Conservation (phyloP, 768 basidiomycete species). For the Lactarius deliciosus region DNA sequence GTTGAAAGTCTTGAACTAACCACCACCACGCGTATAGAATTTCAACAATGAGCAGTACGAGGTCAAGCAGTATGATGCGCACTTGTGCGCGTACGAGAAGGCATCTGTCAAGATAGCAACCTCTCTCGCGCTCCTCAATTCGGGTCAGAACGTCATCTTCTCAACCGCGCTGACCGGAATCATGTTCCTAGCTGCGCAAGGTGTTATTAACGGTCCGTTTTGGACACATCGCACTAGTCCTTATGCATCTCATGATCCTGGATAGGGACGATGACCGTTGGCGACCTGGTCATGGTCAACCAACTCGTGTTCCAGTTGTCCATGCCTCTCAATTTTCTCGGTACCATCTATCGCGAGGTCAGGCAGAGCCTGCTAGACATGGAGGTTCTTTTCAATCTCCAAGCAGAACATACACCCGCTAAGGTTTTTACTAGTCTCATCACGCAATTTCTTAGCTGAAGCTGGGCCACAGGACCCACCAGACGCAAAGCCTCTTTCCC, state of each 20-base stretch:
- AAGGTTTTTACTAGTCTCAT: slow-evolving; percentile 38
- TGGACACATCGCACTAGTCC: neutral
- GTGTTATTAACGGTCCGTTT: slow-evolving; percentile 78
- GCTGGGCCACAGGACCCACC: slow-evolving; percentile 56
- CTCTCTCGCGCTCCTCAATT: slow-evolving; percentile 89
- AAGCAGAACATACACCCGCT: slow-evolving; percentile 72
- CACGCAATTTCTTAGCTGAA: neutral
- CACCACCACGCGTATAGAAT: slow-evolving; percentile 51
- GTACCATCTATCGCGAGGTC: slow-evolving; percentile 95
- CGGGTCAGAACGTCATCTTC: slow-evolving; percentile 96
- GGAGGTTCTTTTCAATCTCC: slow-evolving; percentile 91
- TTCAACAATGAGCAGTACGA: slow-evolving; percentile 98
- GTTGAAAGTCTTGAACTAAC: neutral
- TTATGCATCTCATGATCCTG: slow-evolving; percentile 15
- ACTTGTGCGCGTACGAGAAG: slow-evolving; percentile 84
- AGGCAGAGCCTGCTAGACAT: slow-evolving; percentile 95
- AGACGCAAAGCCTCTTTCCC: slow-evolving; percentile 60
- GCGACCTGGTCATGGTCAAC: slow-evolving; percentile 99
- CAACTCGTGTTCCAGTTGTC: slow-evolving; percentile 98
- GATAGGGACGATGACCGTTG: slow-evolving; percentile 94
- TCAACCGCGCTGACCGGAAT: slow-evolving; percentile 89
- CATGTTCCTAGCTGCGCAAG: slow-evolving; percentile 96
- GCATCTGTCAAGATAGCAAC: slow-evolving; percentile 94
- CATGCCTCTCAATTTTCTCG: slow-evolving; percentile 94
- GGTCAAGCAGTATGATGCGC: slow-evolving; percentile 86